phyloP scores from a whole-genome alignment of 78 protist species.

The Dictyostelium discoideum region DNA sequence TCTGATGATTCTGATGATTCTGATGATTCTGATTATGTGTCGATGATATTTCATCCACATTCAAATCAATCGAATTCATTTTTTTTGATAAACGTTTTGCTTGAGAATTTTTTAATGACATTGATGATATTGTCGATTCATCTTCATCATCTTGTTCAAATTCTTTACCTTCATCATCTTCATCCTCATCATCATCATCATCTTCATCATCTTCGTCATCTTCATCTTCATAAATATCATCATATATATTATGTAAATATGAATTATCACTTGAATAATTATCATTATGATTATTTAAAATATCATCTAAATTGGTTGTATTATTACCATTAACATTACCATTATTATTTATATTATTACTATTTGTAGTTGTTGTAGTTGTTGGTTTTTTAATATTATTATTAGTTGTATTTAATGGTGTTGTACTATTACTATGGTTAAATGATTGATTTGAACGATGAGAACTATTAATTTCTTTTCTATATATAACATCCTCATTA shows the following conservation, averaged over 20 bases:
- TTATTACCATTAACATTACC: not conserved
- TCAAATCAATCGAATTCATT: not conserved
- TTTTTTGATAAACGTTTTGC: not conserved
- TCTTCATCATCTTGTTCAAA: not conserved
- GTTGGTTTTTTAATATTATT: not conserved
- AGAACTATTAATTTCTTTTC: not conserved
- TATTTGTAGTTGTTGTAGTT: not conserved
- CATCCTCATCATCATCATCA: not conserved
- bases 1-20: not conserved
- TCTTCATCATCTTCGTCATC: not conserved
- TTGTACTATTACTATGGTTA: not conserved
- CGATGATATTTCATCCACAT: not conserved
- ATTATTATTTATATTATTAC: not conserved
- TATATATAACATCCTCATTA: not conserved
- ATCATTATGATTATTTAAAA: not conserved
- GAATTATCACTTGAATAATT: not conserved
- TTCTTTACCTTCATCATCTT: not conserved
- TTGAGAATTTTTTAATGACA: not conserved
- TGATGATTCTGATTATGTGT: not conserved
- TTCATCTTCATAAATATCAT: not conserved
- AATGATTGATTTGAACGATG: not conserved
- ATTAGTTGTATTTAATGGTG: not conserved
- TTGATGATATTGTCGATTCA: not conserved
- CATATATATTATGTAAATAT: not conserved
- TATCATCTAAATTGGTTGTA: not conserved